Conservation (phyloP, 495 filamentous ascomycete species). For the Podospora anserina region DNA sequence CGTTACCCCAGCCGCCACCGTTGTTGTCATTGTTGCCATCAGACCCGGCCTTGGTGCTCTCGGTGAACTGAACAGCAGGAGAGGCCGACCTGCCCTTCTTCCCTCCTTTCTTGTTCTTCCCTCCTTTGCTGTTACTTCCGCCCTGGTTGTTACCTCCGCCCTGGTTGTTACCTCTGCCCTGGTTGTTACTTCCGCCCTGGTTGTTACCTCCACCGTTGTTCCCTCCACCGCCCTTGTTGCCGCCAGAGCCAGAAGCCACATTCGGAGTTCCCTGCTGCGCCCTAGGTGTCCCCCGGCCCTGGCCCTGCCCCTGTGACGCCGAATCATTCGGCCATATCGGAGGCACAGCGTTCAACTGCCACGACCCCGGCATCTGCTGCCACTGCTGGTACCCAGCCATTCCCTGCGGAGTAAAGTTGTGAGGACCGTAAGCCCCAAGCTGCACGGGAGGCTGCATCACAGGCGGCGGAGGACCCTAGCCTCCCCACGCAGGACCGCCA, state of each 20-base stretch:
- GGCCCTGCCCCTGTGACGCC: neutral
- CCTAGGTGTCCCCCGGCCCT: neutral
- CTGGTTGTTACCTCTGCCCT: neutral
- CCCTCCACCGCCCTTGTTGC: no score
- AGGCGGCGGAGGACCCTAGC: neutral
- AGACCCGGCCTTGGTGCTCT: conserved; percentile 6
- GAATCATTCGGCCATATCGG: neutral
- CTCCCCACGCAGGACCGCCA: neutral
- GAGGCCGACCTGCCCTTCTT: neutral
- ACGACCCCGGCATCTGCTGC: neutral
- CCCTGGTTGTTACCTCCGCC: neutral
- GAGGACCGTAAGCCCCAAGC: neutral
- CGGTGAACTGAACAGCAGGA: neutral
- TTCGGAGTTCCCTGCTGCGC: neutral
- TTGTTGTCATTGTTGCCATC: conserved; percentile 1
- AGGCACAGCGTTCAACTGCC: neutral
- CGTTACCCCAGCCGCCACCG: neutral
- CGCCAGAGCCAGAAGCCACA: neutral
- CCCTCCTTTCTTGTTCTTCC: neutral
- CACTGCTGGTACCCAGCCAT: neutral
- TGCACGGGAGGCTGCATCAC: neutral
- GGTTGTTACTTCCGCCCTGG: neutral
- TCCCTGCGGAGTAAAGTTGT: neutral
- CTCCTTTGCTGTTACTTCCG: neutral
- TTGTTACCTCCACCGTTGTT: neutral